phyloP scores from a whole-genome alignment of 2,329 filamentous ascomycete genomes.

The Alternaria sp. region DNA sequence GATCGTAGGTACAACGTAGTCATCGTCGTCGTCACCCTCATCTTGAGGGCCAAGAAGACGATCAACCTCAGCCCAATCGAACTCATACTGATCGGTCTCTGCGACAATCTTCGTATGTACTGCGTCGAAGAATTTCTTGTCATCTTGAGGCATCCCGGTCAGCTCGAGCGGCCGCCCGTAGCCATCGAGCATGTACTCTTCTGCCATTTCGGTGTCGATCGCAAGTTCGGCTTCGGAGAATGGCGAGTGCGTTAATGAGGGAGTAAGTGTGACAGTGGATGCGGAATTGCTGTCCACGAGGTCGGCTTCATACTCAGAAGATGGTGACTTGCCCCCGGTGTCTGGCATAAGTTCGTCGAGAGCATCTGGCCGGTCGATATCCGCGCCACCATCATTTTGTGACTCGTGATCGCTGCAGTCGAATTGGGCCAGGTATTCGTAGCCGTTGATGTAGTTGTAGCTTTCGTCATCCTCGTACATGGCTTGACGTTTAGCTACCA shows the following conservation, averaged over 20 bases:
- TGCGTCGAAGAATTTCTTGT: neutral
- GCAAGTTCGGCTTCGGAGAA: neutral
- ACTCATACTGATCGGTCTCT: neutral
- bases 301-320: too few relatives aligned
- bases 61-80: neutral
- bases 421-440: too few relatives aligned
- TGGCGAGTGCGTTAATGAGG: neutral
- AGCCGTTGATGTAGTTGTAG: too few relatives aligned
- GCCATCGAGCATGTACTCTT: neutral
- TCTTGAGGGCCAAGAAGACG: neutral
- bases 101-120: neutral
- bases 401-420: too few relatives aligned
- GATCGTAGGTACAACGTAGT: neutral
- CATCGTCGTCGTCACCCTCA: neutral
- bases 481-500: too few relatives aligned
- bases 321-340: too few relatives aligned
- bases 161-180: neutral
- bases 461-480: too few relatives aligned
- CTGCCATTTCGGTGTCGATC: neutral
- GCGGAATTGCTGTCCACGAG: neutral
- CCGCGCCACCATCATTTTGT: too few relatives aligned
- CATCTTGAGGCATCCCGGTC: rapidly evolving
- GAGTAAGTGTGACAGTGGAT: neutral
- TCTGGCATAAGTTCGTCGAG: too few relatives aligned
- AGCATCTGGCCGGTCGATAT: too few relatives aligned